Evolutionary conservation across 768 basidiomycete genomes (phyloP).

Genomic region (Phallus indusiatus): DNA sequence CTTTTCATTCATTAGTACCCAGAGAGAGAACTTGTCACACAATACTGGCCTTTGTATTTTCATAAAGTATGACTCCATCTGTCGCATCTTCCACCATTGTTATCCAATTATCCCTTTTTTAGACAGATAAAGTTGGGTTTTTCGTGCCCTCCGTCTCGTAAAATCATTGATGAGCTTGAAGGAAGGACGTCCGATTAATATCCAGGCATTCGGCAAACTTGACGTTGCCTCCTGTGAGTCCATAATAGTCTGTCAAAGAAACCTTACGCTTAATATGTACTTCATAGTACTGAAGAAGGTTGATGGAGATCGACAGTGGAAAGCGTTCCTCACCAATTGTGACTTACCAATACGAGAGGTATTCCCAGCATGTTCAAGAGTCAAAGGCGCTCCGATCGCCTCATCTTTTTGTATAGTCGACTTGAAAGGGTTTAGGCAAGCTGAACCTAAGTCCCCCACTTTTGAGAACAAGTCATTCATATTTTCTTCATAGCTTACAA

Average conservation of each 20-base stretch:
- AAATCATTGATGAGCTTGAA: conserved; percentile 16
- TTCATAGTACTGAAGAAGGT: conserved; percentile 46
- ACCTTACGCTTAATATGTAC: neutral
- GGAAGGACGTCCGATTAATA: conserved; percentile 65
- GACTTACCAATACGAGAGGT: conserved; percentile 59
- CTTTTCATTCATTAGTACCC: conserved; percentile 43
- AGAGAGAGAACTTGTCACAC: conserved; percentile 56
- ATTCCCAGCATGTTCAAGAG: conserved; percentile 53
- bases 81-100: neutral
- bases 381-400: conserved; percentile 39
- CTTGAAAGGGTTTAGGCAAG: conserved; percentile 60
- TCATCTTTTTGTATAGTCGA: conserved; percentile 57
- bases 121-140: conserved; percentile 56
- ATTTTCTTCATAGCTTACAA: conserved; percentile 31
- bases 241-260: neutral
- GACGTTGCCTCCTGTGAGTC: conserved; percentile 26
- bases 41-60: conserved; percentile 71
- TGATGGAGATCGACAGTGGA: conserved; percentile 53
- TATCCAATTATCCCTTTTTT: too few species aligned
- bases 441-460: conserved; percentile 2
- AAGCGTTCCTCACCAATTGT: conserved; percentile 52
- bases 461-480: neutral
- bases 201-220: conserved; percentile 53
- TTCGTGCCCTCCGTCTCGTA: neutral
- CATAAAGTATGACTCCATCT: conserved; percentile 42